Evolutionary conservation across 352 stramenopile species (phyloP), one percentile per base, ranked within the genome.

Genomic region (Pythium pyrilobum): DNA sequence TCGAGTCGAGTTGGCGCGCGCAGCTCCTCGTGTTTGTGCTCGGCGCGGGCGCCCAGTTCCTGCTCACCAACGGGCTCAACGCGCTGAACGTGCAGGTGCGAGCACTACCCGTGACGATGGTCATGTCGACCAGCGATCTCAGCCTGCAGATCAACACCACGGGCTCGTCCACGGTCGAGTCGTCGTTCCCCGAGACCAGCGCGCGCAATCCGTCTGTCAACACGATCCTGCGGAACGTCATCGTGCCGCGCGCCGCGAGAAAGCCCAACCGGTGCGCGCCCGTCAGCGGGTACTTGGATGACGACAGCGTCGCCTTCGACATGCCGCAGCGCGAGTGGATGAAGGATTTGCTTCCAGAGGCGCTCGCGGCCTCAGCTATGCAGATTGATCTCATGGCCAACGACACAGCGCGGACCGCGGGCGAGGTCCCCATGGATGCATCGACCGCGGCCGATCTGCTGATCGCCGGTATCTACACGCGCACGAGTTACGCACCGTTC

Each of bases 221-320:
- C 12, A 59, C 52, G 13, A 43, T 59, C 15, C 40, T 59, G 5
- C 52, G 41, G 21, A 59, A 40, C 31, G 5, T 51, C 5, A 27
- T 59, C 3, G 31, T 51, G 4, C 41, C 52, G 21, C 38, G n/a
- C 32, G 28, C 13, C 13, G 7, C 34, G 24, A 25, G 29, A 37
- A 5, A n/a, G 5, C 4, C 43, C 27, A 5, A 7, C 20, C 8
- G 9, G 38, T 29, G 11, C 25, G 12, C 5, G 13, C 29, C 29
- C 38, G 12, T 20, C 38, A 34, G 2, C 36, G 6, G 18, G 6
- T 9, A 20, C 10, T 31, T 56, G 37, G 2, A 46, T 5, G 27
- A 47, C 27, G 28, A 57, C 39, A 43, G 12, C n/a, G 16, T 56
- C 6, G n/a, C 20, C 5, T 56, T 16, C 16, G 25, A 11, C 36